These are phyloP conservation scores for Fusarium pseudograminearum DNA, from an alignment of 2,329 filamentous ascomycete species.

Conservation along the genomic window DNA sequence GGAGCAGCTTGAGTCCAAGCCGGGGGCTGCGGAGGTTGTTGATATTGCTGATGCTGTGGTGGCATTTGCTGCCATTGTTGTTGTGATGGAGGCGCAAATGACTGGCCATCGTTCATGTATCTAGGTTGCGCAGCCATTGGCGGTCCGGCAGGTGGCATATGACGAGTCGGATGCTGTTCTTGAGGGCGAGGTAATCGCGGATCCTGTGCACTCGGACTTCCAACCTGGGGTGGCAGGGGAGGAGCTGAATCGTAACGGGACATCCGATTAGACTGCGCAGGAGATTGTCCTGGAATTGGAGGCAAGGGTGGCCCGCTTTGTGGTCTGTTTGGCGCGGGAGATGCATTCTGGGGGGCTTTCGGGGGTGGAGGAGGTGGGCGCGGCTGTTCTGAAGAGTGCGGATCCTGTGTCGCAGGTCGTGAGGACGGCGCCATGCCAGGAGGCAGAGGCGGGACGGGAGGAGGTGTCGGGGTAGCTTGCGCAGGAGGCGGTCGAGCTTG, in stretches of 20 bases:
- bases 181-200: conserved; percentile 29
- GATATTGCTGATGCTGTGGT: conserved; percentile 35
- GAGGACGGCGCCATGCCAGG: conserved; percentile 65
- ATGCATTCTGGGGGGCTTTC: conserved; percentile 60
- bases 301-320: conserved; percentile 50
- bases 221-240: conserved; percentile 56
- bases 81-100: conserved; percentile 32
- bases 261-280: conserved; percentile 35
- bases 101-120: conserved; percentile 37
- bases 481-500: conserved; percentile 58
- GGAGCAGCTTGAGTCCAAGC: conserved; percentile 46
- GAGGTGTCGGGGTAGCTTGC: conserved; percentile 60
- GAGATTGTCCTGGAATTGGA: conserved; percentile 35
- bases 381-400: conserved; percentile 49
- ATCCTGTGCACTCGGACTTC: conserved; percentile 24
- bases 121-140: conserved; percentile 28
- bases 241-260: conserved; percentile 64
- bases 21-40: conserved; percentile 41
- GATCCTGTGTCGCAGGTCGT: conserved; percentile 53
- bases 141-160: conserved; percentile 29
- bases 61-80: conserved; percentile 46
- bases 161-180: conserved; percentile 37
- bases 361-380: conserved; percentile 66
- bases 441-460: conserved; percentile 78
- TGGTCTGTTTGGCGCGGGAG: conserved; percentile 41